A percentile compares a stretch with the other conserved stretches of the same genome.
These are phyloP conservation scores for Wickerhamomyces sp. DNA, from an alignment of 1,139 yeast species.

Conservation along the genomic window DNA sequence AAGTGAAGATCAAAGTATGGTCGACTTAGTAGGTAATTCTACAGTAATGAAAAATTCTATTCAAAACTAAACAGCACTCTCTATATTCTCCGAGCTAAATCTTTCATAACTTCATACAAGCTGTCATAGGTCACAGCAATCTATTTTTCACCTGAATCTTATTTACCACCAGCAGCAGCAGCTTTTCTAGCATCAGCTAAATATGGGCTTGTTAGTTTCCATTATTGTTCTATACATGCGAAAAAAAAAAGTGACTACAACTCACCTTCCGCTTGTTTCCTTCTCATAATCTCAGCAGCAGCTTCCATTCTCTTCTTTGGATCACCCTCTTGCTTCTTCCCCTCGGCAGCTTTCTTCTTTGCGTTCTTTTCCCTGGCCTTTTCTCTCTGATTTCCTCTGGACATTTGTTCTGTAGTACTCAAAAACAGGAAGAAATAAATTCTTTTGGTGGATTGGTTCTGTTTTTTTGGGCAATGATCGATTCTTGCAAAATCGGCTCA, in stretches of 20 bases:
- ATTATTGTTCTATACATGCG: constrained; percentile 1
- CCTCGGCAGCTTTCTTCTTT: constrained; percentile 65
- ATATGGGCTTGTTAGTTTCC: neutral
- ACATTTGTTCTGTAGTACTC: constrained; percentile 41
- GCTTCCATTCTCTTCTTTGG: constrained; percentile 78
- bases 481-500: too few relatives aligned
- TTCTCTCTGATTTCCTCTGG: constrained; percentile 96
- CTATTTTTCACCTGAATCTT: neutral
- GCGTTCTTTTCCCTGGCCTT: constrained; percentile 83
- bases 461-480: too few relatives aligned
- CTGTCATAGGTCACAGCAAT: neutral
- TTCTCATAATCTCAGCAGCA: constrained; percentile 85
- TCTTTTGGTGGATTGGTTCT: too few relatives aligned
- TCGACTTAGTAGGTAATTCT: too few relatives aligned
- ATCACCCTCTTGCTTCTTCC: constrained; percentile 72
- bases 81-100: neutral
- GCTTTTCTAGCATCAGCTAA: constrained; percentile 61
- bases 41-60: too few relatives aligned
- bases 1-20: too few relatives aligned
- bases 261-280: constrained; percentile 80
- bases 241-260: constrained; percentile 14
- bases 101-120: too few relatives aligned
- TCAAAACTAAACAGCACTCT: neutral
- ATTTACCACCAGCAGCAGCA: constrained; percentile 22
- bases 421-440: too few relatives aligned